phyloP scores from a whole-genome alignment of 805 yeast species.

The Nakazawaea siamensis region DNA sequence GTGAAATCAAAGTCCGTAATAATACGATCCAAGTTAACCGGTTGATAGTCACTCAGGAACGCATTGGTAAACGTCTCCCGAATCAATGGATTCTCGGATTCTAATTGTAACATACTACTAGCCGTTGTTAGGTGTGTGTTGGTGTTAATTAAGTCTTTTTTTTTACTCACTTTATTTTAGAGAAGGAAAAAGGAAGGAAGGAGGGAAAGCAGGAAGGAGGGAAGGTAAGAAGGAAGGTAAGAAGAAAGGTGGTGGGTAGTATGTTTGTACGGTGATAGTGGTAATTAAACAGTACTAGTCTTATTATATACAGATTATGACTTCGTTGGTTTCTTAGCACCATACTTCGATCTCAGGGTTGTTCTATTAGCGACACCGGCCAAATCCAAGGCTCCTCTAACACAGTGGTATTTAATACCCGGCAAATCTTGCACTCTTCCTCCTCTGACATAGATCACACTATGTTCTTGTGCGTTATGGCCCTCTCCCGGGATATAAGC shows the following conservation, averaged over 20 bases:
- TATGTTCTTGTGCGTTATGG: conserved; percentile 96
- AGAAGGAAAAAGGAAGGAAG: no score
- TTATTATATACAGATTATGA: conserved; percentile 12
- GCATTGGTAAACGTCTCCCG: conserved; percentile 75
- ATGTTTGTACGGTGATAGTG: no score
- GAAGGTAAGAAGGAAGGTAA: no score
- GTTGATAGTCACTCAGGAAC: conserved; percentile 37
- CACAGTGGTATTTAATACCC: conserved; percentile 91
- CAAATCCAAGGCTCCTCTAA: conserved; percentile 89
- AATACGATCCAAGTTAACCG: conserved; percentile 67
- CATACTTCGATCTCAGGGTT: conserved; percentile 87
- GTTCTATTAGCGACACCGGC: conserved; percentile 92
- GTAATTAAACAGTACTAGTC: no score
- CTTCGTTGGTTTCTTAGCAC: conserved; percentile 75
- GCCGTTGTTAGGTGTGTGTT: no score
- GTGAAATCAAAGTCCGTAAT: conserved; percentile 95
- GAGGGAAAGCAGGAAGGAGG: no score
- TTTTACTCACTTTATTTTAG: neutral
- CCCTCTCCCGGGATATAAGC: conserved; percentile 99
- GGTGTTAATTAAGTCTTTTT: neutral
- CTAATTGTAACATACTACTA: conserved; percentile 74
- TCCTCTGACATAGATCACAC: conserved; percentile 94
- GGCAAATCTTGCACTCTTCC: conserved; percentile 98
- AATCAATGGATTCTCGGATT: conserved; percentile 74
- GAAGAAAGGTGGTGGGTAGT: no score